These are phyloP conservation scores for Caryocar brasiliense DNA, from an alignment of 441 rosid species.

Conservation along the genomic window DNA sequence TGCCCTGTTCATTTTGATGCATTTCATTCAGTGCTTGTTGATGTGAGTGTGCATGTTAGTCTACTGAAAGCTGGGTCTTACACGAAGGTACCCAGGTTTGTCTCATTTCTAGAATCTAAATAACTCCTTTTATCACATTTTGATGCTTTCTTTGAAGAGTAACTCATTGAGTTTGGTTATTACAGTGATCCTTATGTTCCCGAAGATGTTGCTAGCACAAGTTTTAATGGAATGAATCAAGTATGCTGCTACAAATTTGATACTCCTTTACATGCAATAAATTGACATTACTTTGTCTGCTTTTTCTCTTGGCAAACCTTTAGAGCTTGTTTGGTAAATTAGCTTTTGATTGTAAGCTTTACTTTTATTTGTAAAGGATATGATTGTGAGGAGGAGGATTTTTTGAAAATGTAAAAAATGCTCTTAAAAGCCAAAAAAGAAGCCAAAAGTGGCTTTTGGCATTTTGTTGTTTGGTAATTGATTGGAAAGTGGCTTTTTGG, in stretches of 20 bases:
- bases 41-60: conserved; percentile 65
- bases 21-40: conserved; percentile 72
- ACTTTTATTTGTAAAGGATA: no score
- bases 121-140: neutral
- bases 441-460: no score
- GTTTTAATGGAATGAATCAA: conserved; percentile 31
- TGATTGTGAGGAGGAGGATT: no score
- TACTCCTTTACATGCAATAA: neutral
- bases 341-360: no score
- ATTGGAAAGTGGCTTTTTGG: no score
- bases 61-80: conserved; percentile 51
- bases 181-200: conserved; percentile 33
- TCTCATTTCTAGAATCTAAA: conserved; percentile 15
- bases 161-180: conserved; percentile 19
- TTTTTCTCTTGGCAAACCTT: conserved; percentile 1
- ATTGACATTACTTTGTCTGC: neutral
- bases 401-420: no score
- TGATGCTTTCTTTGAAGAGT: conserved; percentile 1
- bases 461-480: no score
- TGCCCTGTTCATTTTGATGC: conserved; percentile 88
- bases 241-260: conserved; percentile 28
- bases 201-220: conserved; percentile 32
- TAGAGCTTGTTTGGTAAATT: no score
- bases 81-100: conserved; percentile 53
- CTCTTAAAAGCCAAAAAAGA: no score